A percentile compares a stretch with the other conserved stretches of the same genome.
phyloP scores from a whole-genome alignment of 306 rosid species.

The Purshia tridentata region DNA sequence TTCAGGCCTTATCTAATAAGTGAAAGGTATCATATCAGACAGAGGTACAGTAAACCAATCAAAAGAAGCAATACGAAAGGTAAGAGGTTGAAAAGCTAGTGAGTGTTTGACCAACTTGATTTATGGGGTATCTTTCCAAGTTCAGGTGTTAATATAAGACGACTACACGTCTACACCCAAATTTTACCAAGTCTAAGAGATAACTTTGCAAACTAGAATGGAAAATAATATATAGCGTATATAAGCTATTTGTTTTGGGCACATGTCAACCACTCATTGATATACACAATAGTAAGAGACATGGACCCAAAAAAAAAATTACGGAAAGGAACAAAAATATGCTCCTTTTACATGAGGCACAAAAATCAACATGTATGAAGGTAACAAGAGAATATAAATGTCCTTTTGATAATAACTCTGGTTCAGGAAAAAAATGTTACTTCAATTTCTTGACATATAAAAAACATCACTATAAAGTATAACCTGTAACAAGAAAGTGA shows the following conservation, averaged over 20 bases:
- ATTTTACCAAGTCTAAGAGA: not conserved
- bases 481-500: not conserved
- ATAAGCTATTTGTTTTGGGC: not conserved
- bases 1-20: constrained; percentile 15
- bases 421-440: not conserved
- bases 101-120: not conserved
- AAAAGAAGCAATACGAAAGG: not conserved
- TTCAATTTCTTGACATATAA: not conserved
- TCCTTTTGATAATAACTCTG: not conserved
- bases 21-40: not conserved
- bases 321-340: not conserved
- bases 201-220: not conserved
- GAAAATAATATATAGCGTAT: not conserved
- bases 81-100: not conserved
- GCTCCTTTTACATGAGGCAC: not conserved
- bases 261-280: not conserved
- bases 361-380: not conserved
- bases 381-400: not conserved
- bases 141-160: not conserved
- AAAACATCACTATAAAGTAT: not conserved
- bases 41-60: constrained; percentile 1
- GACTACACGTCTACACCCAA: not conserved
- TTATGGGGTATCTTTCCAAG: too few relatives aligned
- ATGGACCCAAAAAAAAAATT: not conserved
- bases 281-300: not conserved